Percentiles rank a stretch among this genome's conserved stretches.
Evolutionary conservation across 352 stramenopile species (phyloP).

Genomic region (Aphanomyces invadans): DNA sequence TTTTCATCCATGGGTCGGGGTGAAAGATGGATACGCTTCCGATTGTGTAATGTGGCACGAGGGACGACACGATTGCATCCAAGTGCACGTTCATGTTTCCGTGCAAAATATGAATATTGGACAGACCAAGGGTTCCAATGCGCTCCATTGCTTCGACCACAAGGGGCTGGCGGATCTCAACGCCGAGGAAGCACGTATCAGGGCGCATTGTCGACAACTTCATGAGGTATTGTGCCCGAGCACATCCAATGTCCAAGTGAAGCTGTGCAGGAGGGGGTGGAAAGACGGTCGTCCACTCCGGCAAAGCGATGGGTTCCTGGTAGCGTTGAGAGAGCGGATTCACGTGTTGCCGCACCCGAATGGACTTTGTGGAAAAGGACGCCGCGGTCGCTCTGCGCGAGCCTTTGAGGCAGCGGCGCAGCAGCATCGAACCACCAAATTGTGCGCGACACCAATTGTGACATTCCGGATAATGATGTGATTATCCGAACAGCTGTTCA

Average conservation of each 20-base stretch:
- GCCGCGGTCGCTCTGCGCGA: background rate
- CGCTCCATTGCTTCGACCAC: constrained; percentile 51
- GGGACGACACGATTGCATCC: constrained; percentile 41
- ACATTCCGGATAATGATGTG: too few species aligned
- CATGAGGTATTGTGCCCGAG: constrained; percentile 73
- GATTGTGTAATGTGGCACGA: constrained; percentile 36
- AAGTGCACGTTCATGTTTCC: constrained; percentile 84
- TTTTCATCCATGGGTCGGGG: constrained; percentile 86
- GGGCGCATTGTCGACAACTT: constrained; percentile 31
- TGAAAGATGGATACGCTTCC: constrained; percentile 83
- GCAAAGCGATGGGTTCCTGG: constrained; percentile 48
- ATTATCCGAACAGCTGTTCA: too few species aligned
- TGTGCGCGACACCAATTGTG: too few species aligned
- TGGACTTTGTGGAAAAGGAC: constrained; percentile 13
- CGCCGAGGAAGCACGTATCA: constrained; percentile 62
- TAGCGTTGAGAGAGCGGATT: constrained; percentile 69
- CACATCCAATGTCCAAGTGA: constrained; percentile 75
- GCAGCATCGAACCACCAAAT: background rate
- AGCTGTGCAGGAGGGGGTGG: constrained; percentile 44
- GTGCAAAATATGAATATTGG: constrained; percentile 67
- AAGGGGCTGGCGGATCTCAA: constrained; percentile 79
- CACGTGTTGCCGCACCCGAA: constrained; percentile 73
- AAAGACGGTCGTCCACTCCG: constrained; percentile 51
- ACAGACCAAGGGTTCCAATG: constrained; percentile 33
- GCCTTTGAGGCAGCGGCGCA: background rate